These are phyloP conservation scores for Zalerion maritima DNA, from an alignment of 495 filamentous ascomycete genomes.

Conservation along the genomic window DNA sequence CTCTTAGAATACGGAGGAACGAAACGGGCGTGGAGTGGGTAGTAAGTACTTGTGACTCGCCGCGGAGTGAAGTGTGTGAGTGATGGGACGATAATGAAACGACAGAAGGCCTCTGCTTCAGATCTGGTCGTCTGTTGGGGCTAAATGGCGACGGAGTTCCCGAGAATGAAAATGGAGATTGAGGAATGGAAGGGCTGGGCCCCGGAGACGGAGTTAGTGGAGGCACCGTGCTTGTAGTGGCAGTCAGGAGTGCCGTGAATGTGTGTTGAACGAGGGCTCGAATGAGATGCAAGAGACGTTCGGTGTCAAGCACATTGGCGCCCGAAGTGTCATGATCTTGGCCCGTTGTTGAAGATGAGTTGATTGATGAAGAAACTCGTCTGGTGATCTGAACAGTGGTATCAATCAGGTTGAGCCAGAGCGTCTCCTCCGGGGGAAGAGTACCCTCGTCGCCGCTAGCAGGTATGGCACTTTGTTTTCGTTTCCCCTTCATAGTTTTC, in stretches of 20 bases:
- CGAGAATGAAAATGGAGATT: too few relatives aligned
- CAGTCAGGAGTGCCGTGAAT: conserved; percentile 74
- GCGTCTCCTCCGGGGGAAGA: conserved; percentile 62
- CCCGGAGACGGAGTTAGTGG: conserved; percentile 9
- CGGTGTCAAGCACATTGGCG: conserved; percentile 29
- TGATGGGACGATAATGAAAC: too few relatives aligned
- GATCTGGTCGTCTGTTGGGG: too few relatives aligned
- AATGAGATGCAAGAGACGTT: conserved; percentile 46
- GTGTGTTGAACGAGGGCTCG: conserved; percentile 74
- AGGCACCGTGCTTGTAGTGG: conserved; percentile 41
- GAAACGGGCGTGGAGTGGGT: conserved; percentile 33
- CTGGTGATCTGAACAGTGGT: conserved; percentile 68
- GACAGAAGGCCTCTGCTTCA: too few relatives aligned
- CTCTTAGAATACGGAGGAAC: conserved; percentile 79
- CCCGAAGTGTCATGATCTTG: too few relatives aligned
- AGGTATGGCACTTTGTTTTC: conserved; percentile 29
- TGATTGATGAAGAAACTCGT: conserved; percentile 23
- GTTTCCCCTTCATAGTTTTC: conserved; percentile 36
- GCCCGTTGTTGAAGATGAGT: conserved; percentile 9
- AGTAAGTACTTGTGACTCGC: too few relatives aligned
- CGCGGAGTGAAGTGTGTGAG: too few relatives aligned
- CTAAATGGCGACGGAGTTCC: too few relatives aligned
- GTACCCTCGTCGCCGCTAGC: conserved; percentile 43
- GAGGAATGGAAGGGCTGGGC: too few relatives aligned
- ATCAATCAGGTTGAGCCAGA: conserved; percentile 90